Evolutionary conservation across 352 stramenopile genomes (phyloP).

Genomic region (Phytophthora ohioensis): DNA sequence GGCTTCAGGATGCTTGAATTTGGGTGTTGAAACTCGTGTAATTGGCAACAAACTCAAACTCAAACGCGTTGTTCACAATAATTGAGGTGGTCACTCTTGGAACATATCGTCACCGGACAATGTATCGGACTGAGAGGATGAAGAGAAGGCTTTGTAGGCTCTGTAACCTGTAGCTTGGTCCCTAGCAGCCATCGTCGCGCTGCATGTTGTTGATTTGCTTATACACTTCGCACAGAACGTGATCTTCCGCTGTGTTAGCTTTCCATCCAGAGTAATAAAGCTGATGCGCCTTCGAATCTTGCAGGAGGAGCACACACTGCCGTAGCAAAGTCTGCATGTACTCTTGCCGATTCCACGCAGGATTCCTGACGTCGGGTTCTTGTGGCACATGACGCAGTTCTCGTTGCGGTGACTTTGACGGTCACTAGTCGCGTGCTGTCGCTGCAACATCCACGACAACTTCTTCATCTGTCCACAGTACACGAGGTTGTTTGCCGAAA

Average conservation of each 20-base stretch:
- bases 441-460: slow-evolving; percentile 50
- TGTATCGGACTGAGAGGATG: slow-evolving; percentile 25
- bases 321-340: slow-evolving; percentile 39
- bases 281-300: slow-evolving; percentile 43
- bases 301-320: slow-evolving; percentile 41
- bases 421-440: not conserved
- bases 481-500: slow-evolving; percentile 43
- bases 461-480: slow-evolving; percentile 67
- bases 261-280: slow-evolving; percentile 41
- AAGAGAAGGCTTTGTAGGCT: slow-evolving; percentile 33
- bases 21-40: no score
- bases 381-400: slow-evolving; percentile 40
- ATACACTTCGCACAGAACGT: slow-evolving; percentile 48
- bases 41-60: no score
- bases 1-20: no score
- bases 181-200: slow-evolving; percentile 27
- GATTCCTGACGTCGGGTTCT: slow-evolving; percentile 30
- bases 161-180: slow-evolving; percentile 31
- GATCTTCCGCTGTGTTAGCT: slow-evolving; percentile 44
- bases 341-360: slow-evolving; percentile 23
- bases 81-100: not conserved
- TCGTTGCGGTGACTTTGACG: slow-evolving; percentile 18
- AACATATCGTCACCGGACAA: slow-evolving; percentile 5
- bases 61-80: no score
- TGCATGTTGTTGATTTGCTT: slow-evolving; percentile 29